Evolutionary conservation across 2,329 filamentous ascomycete species (phyloP).

Genomic region (Epicoccum sorghinum): DNA sequence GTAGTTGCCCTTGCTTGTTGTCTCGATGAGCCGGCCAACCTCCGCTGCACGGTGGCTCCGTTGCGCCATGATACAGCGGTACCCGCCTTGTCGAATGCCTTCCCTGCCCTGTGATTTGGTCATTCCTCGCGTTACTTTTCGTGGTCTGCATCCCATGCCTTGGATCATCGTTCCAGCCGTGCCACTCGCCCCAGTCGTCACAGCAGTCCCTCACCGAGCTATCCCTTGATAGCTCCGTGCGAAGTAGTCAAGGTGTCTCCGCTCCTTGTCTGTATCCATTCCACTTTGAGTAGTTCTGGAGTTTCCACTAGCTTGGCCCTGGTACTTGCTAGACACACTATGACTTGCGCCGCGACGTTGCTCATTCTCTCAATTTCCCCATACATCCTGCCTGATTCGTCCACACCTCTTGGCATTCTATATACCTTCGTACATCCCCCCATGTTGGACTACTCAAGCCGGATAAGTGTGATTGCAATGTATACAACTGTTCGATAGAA

Average conservation of each 20-base stretch:
- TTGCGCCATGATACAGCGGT: constrained; percentile 50
- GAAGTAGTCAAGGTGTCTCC: constrained; percentile 36
- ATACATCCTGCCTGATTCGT: constrained; percentile 43
- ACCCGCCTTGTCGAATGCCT: constrained; percentile 41
- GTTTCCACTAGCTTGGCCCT: constrained; percentile 41
- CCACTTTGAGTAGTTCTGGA: constrained; percentile 38
- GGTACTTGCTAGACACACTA: constrained; percentile 31
- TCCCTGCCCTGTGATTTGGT: constrained; percentile 43
- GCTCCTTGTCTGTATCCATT: constrained; percentile 43
- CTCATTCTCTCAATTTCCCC: constrained; percentile 36
- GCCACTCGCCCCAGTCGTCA: constrained; percentile 44
- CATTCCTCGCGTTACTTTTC: constrained; percentile 43
- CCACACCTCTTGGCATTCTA: constrained; percentile 46
- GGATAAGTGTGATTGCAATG: constrained; percentile 27
- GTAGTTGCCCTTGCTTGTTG: constrained; percentile 33
- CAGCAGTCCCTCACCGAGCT: constrained; percentile 44
- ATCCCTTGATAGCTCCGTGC: constrained; percentile 42
- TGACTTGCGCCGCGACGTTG: constrained; percentile 42
- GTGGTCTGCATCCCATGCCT: constrained; percentile 40
- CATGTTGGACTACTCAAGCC: constrained; percentile 23
- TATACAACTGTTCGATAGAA: constrained; percentile 22
- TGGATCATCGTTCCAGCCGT: constrained; percentile 48
- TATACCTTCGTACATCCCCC: constrained; percentile 45
- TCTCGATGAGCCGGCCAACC: constrained; percentile 35
- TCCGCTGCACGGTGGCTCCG: constrained; percentile 47